Percentiles rank a stretch among this genome's conserved stretches.
phyloP scores from a whole-genome alignment of 2,329 filamentous ascomycete species.

The Fusarium fracticaudum region DNA sequence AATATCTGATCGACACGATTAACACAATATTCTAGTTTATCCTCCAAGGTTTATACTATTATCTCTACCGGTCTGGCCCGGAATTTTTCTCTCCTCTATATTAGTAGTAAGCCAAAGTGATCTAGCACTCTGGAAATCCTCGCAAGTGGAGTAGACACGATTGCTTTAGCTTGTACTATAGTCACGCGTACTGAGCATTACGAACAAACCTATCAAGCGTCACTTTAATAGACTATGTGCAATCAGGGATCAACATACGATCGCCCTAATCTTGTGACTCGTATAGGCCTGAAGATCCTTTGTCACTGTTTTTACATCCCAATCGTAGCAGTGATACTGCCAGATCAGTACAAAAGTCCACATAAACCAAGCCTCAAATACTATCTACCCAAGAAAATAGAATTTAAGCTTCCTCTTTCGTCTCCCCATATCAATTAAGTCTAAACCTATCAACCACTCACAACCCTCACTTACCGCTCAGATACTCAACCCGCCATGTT shows the following conservation, averaged over 20 bases:
- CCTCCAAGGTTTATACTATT: accelerated
- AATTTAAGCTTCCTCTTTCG: neutral
- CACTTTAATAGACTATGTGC: neutral
- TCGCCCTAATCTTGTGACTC: accelerated
- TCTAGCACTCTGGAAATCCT: accelerated
- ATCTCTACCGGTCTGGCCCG: accelerated
- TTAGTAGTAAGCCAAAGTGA: too few relatives aligned
- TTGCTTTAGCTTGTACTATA: neutral
- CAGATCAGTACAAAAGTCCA: neutral
- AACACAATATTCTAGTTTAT: too few relatives aligned
- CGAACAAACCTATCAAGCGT: neutral
- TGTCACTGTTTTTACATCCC: neutral
- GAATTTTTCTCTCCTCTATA: too few relatives aligned
- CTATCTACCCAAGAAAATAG: neutral
- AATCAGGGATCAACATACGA: neutral
- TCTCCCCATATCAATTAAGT: neutral
- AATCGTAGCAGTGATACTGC: neutral
- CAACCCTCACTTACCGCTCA: neutral
- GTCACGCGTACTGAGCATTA: too few relatives aligned
- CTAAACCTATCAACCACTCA: neutral
- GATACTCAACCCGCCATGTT: neutral
- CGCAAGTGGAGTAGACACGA: neutral
- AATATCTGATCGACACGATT: too few relatives aligned
- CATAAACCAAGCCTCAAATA: neutral
- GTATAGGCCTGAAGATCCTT: neutral